Conservation (phyloP, 1,284 basidiomycete genomes). For the Apiotrichum sp. region DNA sequence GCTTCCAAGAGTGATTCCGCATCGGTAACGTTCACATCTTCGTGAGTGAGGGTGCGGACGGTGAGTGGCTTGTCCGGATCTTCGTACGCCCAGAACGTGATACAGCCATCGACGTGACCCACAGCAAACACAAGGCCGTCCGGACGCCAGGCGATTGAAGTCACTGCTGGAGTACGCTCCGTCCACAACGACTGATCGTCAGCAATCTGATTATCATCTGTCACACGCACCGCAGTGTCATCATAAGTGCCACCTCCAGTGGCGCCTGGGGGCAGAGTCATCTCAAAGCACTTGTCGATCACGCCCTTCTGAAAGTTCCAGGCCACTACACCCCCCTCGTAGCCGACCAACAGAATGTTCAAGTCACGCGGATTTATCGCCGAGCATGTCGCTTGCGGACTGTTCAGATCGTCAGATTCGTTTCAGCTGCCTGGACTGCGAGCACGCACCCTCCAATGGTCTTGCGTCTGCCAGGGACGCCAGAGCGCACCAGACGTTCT, state of each 20-base stretch:
- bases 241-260: conserved; percentile 67
- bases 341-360: conserved; percentile 72
- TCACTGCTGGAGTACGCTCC: conserved; percentile 66
- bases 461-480: conserved; percentile 52
- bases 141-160: conserved; percentile 61
- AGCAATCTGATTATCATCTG: background rate
- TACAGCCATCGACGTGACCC: conserved; percentile 71
- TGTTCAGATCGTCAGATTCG: background rate
- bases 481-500: conserved; percentile 57
- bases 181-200: conserved; percentile 57
- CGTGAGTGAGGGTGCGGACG: conserved; percentile 61
- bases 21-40: conserved; percentile 49
- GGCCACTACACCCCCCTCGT: conserved; percentile 69
- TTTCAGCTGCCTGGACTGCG: background rate
- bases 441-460: conserved; percentile 47
- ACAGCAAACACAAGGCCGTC: conserved; percentile 52
- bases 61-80: conserved; percentile 74
- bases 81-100: conserved; percentile 79
- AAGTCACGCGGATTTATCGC: conserved; percentile 73
- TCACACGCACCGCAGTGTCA: conserved; percentile 28
- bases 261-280: conserved; percentile 66
- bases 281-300: conserved; percentile 60
- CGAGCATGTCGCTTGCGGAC: conserved; percentile 48
- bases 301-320: conserved; percentile 65
- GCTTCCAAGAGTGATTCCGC: conserved; percentile 46